Evolutionary conservation across 129 eudicot genomes (phyloP), one percentile per base, ranked within the genome.

Genomic region (Mikania micrantha): DNA sequence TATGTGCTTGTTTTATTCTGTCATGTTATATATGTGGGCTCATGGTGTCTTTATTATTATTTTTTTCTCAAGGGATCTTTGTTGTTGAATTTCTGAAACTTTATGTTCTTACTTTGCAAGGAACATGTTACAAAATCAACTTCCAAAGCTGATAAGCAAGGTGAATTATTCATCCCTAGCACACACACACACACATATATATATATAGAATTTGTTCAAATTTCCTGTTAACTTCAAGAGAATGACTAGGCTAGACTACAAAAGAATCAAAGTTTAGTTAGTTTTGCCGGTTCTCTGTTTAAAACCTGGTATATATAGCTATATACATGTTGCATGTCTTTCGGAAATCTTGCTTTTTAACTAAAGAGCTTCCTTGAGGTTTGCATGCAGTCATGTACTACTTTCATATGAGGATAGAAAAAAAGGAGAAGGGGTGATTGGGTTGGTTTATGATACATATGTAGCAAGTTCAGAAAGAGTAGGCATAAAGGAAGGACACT

Each of bases 121-220:
- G 79, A 66, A 56, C 73, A 44, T 16, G 60, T 28, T 74, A 73
- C 47, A 74, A 74, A 56, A 32, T 41, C 67, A 44, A 74, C 60
- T 42, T 9, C 57, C 73, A 22, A 52, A 64, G 71, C 64, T 73
- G 78, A 73, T 50, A 50, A 50, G 11, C 31, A 64, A 38, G 71
- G 78, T 73, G 44, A 73, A 60, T 49, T 49, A 11, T 36, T 35
- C 31, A 7, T 19, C 19, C 7, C 3, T 1, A 1, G 32, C 50
- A n/a, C n/a, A n/a, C n/a, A n/a, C n/a, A n/a, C n/a, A n/a, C n/a
- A n/a, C n/a, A n/a, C n/a, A n/a, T n/a, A 34, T 72, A 31, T 59
- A 31, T 29, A 10, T 42, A 25, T 42, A 13, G 32, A 21, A 17
- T n/a, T 44, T 42, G 60, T 71, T 59, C 59, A 71, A 44, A 32